These are phyloP conservation scores for Tylopilus subfusipes DNA, from an alignment of 768 basidiomycete genomes.

Conservation along the genomic window DNA sequence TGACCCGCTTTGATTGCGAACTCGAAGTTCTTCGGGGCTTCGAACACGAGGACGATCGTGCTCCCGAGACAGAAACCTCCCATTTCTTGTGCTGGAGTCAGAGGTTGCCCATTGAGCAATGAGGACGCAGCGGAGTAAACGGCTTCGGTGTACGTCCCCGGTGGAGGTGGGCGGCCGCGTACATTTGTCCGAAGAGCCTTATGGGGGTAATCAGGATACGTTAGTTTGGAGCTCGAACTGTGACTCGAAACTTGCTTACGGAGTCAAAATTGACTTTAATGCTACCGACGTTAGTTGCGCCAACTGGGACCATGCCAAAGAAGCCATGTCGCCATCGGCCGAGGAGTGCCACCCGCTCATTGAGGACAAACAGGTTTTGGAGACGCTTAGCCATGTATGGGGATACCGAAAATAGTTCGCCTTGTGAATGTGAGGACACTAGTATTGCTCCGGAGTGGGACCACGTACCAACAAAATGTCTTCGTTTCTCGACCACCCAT, in stretches of 20 bases:
- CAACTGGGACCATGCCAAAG: conserved; percentile 96
- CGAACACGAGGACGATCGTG: conserved; percentile 95
- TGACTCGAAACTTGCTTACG: conserved; percentile 34
- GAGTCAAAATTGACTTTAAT: conserved; percentile 96
- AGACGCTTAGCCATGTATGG: conserved; percentile 93
- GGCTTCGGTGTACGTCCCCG: conserved; percentile 89
- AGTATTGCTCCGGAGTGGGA: background rate
- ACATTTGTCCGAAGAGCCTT: conserved; percentile 89
- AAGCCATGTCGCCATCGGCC: conserved; percentile 95
- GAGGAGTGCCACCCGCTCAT: conserved; percentile 93
- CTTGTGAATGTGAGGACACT: conserved; percentile 33
- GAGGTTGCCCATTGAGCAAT: conserved; percentile 83
- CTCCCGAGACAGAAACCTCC: conserved; percentile 95
- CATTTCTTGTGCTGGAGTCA: conserved; percentile 89
- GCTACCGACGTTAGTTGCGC: conserved; percentile 96
- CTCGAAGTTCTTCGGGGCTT: conserved; percentile 82
- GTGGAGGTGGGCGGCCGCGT: conserved; percentile 63
- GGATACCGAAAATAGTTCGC: conserved; percentile 93
- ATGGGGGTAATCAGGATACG: background rate
- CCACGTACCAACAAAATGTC: conserved; percentile 87
- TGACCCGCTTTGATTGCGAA: conserved; percentile 75
- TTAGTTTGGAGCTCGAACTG: background rate
- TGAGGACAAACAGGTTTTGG: conserved; percentile 93
- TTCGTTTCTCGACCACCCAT: conserved; percentile 95
- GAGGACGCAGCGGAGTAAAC: conserved; percentile 83